Conservation (phyloP, 1,284 basidiomycete species). For the Inonotus obliquus region DNA sequence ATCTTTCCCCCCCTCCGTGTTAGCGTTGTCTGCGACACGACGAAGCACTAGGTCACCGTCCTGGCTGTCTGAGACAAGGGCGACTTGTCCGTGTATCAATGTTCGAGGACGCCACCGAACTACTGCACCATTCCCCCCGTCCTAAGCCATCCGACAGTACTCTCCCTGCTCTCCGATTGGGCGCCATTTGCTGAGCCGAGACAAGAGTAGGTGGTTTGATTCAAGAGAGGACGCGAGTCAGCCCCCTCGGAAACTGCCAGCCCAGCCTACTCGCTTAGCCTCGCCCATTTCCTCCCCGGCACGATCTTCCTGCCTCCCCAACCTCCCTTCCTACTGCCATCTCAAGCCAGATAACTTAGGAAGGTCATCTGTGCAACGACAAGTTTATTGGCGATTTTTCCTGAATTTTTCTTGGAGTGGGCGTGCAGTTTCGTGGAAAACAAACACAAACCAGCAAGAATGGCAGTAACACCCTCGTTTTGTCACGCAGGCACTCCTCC, state of each 20-base stretch:
- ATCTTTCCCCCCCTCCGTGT: no score
- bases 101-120: neutral
- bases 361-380: neutral
- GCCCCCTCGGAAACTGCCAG: constrained; percentile 3
- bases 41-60: no score
- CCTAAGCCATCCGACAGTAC: neutral
- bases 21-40: no score
- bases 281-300: neutral
- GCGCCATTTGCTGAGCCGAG: neutral
- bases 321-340: neutral
- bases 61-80: no score
- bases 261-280: neutral
- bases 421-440: neutral
- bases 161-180: neutral
- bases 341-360: neutral
- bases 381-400: neutral
- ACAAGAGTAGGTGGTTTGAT: neutral
- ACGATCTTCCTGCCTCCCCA: neutral
- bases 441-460: neutral
- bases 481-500: neutral
- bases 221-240: neutral
- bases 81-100: no score
- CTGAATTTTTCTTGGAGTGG: neutral
- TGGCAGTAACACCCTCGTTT: neutral
- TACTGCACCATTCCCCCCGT: neutral